These are phyloP conservation scores for Lepidium didymum DNA, from an alignment of 345 rosid species.

Conservation along the genomic window DNA sequence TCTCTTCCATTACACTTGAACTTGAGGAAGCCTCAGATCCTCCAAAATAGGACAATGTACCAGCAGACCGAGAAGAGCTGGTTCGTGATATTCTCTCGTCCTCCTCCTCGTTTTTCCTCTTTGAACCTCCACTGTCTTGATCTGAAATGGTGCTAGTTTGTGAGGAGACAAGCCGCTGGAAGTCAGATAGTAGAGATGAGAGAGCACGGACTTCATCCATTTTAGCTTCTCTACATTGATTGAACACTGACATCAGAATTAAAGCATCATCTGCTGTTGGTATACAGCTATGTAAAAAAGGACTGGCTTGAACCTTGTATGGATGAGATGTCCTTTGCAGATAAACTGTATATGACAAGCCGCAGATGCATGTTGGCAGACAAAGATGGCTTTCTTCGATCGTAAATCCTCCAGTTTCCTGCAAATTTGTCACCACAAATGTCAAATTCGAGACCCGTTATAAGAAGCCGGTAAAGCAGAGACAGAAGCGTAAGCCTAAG, in stretches of 20 bases:
- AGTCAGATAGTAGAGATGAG: slow-evolving; percentile 31
- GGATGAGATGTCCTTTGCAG: slow-evolving; percentile 42
- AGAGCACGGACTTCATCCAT: slow-evolving; percentile 30
- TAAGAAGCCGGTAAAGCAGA: background rate
- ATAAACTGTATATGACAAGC: slow-evolving; percentile 65
- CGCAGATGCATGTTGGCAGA: slow-evolving; percentile 47
- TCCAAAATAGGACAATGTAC: slow-evolving; percentile 26
- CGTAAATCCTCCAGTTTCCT: slow-evolving; percentile 62
- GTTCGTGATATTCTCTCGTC: slow-evolving; percentile 32
- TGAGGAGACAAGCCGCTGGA: slow-evolving; percentile 8
- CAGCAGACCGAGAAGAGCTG: slow-evolving; percentile 33
- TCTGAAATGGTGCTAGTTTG: slow-evolving; percentile 36
- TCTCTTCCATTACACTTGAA: slow-evolving; percentile 17
- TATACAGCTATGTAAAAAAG: background rate
- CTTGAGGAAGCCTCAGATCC: slow-evolving; percentile 30
- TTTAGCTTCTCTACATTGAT: slow-evolving; percentile 37
- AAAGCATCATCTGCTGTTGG: slow-evolving; percentile 11
- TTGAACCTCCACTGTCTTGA: slow-evolving; percentile 16
- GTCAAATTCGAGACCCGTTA: background rate
- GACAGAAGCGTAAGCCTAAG: background rate
- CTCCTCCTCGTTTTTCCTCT: slow-evolving; percentile 27
- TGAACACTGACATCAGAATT: background rate
- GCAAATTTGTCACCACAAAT: slow-evolving; percentile 21
- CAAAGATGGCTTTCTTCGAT: slow-evolving; percentile 62
- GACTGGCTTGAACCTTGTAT: slow-evolving; percentile 45